Evolutionary conservation across 441 rosid species (phyloP).

Genomic region (Erodium chrysanthum): DNA sequence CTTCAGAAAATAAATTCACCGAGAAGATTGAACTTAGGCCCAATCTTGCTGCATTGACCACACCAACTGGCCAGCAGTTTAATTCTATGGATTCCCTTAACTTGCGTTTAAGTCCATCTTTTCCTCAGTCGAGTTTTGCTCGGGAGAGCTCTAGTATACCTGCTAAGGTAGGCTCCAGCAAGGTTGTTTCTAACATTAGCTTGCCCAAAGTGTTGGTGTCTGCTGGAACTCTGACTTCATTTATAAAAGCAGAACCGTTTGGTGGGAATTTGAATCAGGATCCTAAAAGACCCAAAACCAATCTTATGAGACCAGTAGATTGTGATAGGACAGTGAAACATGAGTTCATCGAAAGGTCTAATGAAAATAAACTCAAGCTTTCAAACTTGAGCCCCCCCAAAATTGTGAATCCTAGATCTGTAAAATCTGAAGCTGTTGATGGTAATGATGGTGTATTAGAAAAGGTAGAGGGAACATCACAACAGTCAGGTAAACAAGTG

Average conservation of each 20-base stretch:
- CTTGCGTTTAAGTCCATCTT: slow-evolving; percentile 40
- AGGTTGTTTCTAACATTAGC: slow-evolving; percentile 20
- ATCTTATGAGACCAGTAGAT: slow-evolving; percentile 14
- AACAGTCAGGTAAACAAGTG: slow-evolving; percentile 21
- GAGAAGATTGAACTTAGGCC: slow-evolving; percentile 21
- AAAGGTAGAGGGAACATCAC: slow-evolving; percentile 24
- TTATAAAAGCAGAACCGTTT: slow-evolving; percentile 51
- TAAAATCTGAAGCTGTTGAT: slow-evolving; percentile 48
- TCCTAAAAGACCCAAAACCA: slow-evolving; percentile 19
- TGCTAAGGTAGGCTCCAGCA: slow-evolving; percentile 18
- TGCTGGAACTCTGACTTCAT: background rate
- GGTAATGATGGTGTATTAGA: slow-evolving; percentile 22
- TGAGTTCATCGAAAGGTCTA: slow-evolving; percentile 33
- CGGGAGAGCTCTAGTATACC: slow-evolving; percentile 28
- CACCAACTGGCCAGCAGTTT: slow-evolving; percentile 22
- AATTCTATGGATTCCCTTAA: slow-evolving; percentile 35
- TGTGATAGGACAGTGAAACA: slow-evolving; percentile 29
- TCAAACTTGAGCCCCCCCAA: slow-evolving; percentile 22
- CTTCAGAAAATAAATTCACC: slow-evolving; percentile 22
- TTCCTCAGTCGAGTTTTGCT: slow-evolving; percentile 18
- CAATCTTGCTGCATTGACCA: slow-evolving; percentile 16
- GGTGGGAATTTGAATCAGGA: slow-evolving; percentile 35
- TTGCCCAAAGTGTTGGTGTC: slow-evolving; percentile 7
- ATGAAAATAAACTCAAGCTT: slow-evolving; percentile 17
- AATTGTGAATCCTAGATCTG: slow-evolving; percentile 22